Evolutionary conservation across 345 rosid genomes (phyloP), one percentile per base, ranked within the genome.

Genomic region (Hypericum androsaemum): DNA sequence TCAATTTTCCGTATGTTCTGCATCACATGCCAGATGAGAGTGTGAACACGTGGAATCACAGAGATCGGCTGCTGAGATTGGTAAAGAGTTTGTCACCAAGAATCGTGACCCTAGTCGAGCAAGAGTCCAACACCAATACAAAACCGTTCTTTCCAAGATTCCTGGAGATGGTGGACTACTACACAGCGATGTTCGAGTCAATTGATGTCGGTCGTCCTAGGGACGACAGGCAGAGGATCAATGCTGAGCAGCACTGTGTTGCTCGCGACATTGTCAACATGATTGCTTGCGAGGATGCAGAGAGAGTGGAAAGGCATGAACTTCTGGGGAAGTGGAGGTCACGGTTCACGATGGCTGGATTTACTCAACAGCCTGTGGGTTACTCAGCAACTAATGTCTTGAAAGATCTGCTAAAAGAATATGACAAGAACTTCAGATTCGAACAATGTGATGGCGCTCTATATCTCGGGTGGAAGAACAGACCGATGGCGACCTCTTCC

Each of bases 11-110:
- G 0, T 92, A 54, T 16, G 73, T 88, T 41, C 63, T 92, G 72
- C 98, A 88, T 68, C 98, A 92, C 79, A 88, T 92, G 88, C 97
- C 97, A 6, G 98, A 92, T 47, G 98, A 92, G 80, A 92, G 97
- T 32, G 98, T 88, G 49, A 81, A 76, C 70, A 82, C 60, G 0
- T 49, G 57, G 58, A 92, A 85, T 68, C 97, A 83, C 57, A 77
- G 98, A 52, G 98, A 92, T 63, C 63, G 84, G 56, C 53, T 92
- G 51, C 59, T 92, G 48, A 80, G 89, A 66, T 64, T 92, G 58
- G 81, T 88, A 40, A 92, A 88, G 73, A 83, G 95, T 64, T 69
- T 92, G 63, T 81, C 85, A 2, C 95, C 95, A 2, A 81, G 63
- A 65, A 70, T 83, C 0, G 92, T 86, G 60, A 81, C 84, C 10